Evolutionary conservation across 1,139 yeast species (phyloP).

Genomic region (Pichia sp.): DNA sequence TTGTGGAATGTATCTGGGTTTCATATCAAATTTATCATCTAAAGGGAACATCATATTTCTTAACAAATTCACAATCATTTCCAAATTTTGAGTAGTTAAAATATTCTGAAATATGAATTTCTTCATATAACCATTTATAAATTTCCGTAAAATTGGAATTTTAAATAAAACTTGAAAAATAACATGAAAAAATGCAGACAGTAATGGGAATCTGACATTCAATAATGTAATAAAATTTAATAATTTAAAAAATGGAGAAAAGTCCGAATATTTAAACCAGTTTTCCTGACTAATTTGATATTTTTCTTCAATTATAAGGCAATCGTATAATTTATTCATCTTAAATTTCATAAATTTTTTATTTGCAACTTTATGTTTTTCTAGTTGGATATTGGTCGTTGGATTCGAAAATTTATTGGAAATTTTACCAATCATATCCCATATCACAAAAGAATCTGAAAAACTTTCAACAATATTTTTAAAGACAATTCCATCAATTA

Average conservation of each 20-base stretch:
- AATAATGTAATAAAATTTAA: conserved; percentile 6
- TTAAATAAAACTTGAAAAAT: conserved; percentile 1
- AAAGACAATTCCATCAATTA: conserved; percentile 38
- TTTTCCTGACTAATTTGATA: conserved; percentile 1
- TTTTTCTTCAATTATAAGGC: conserved; percentile 5
- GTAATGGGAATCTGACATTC: conserved; percentile 7
- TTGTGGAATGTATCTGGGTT: conserved; percentile 25
- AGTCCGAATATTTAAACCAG: conserved; percentile 2
- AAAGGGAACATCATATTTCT: conserved; percentile 26
- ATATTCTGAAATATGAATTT: conserved; percentile 19
- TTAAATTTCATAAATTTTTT: neutral
- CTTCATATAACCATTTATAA: conserved; percentile 22
- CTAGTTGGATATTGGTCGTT: neutral
- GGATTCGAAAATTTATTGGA: conserved; percentile 14
- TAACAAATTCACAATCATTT: conserved; percentile 14
- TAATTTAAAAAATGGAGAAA: conserved; percentile 18
- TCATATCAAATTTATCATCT: conserved; percentile 23
- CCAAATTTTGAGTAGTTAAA: conserved; percentile 17
- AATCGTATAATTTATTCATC: conserved; percentile 2
- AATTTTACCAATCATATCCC: conserved; percentile 35
- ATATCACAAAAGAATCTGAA: conserved; percentile 40
- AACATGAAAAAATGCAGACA: conserved; percentile 3
- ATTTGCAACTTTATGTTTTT: neutral
- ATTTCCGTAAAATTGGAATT: conserved; percentile 19
- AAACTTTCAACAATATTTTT: conserved; percentile 36